Conservation (phyloP, 176 grass and related monocot genomes). For the Dendrocalamus sinicus region DNA sequence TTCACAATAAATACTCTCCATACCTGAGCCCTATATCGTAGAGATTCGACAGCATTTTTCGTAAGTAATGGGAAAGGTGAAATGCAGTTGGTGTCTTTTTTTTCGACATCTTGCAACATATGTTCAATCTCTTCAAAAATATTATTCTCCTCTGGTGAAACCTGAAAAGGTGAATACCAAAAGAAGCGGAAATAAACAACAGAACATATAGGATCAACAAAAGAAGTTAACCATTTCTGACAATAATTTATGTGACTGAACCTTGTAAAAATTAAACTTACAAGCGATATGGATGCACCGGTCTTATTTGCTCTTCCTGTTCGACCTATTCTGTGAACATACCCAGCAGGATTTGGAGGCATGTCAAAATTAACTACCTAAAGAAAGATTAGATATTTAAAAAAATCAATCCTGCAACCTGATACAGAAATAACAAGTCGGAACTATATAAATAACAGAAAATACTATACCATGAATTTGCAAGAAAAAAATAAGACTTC, state of each 20-base stretch:
- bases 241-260: slow-evolving; percentile 22
- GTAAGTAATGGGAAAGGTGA: slow-evolving; percentile 82
- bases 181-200: slow-evolving; percentile 24
- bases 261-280: slow-evolving; percentile 54
- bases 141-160: slow-evolving; percentile 59
- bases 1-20: not conserved
- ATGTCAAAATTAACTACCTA: slow-evolving; percentile 98
- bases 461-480: slow-evolving; percentile 9
- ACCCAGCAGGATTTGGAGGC: slow-evolving; percentile 74
- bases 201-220: slow-evolving; percentile 30
- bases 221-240: slow-evolving; percentile 15
- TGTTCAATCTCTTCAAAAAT: slow-evolving; percentile 67
- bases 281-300: slow-evolving; percentile 86
- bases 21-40: slow-evolving; percentile 93
- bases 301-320: slow-evolving; percentile 88
- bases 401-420: not conserved
- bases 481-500: not conserved
- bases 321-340: slow-evolving; percentile 91
- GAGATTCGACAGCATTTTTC: slow-evolving; percentile 73
- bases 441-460: not conserved
- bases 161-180: slow-evolving; percentile 51
- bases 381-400: slow-evolving; percentile 37
- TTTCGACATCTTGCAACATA: slow-evolving; percentile 62
- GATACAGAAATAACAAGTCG: slow-evolving; percentile 20
- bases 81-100: slow-evolving; percentile 63